Evolutionary conservation across 179 eudicot genomes (phyloP).

Genomic region (Drosera spatulata): DNA sequence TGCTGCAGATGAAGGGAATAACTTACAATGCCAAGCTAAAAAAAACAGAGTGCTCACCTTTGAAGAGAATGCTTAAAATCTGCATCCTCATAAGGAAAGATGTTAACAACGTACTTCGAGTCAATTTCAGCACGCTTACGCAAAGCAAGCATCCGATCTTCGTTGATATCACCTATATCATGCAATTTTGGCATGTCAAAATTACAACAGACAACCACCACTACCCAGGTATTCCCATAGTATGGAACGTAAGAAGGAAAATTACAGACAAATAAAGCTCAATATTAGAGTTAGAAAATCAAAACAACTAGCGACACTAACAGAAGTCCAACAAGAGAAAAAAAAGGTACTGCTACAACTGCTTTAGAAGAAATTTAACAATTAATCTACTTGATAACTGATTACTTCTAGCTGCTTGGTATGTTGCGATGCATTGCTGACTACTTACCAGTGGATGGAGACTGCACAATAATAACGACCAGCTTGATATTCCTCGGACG

Average conservation of each 20-base stretch:
- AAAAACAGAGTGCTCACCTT: conserved; percentile 34
- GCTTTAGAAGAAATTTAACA: neutral
- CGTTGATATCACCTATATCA: conserved; percentile 61
- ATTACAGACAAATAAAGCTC: neutral
- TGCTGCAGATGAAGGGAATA: neutral
- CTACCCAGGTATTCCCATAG: neutral
- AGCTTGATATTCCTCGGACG: conserved; percentile 72
- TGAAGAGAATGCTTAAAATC: conserved; percentile 60
- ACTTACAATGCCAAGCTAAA: neutral
- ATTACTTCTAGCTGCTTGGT: neutral
- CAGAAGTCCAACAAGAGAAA: neutral
- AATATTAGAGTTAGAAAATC: neutral
- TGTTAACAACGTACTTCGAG: conserved; percentile 46
- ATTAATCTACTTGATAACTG: neutral
- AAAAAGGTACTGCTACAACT: neutral
- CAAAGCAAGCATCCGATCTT: conserved; percentile 77
- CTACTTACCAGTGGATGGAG: conserved; percentile 49
- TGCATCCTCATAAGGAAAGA: conserved; percentile 34
- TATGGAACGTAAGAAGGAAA: neutral
- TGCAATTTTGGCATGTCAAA: conserved; percentile 3
- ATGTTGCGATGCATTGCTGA: neutral
- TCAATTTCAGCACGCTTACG: conserved; percentile 96
- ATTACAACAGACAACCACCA: neutral
- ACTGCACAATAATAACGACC: conserved; percentile 55
- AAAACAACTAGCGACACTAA: neutral